Evolutionary conservation across 495 filamentous ascomycete species (phyloP).

Genomic region (Penicillium cataractarum): DNA sequence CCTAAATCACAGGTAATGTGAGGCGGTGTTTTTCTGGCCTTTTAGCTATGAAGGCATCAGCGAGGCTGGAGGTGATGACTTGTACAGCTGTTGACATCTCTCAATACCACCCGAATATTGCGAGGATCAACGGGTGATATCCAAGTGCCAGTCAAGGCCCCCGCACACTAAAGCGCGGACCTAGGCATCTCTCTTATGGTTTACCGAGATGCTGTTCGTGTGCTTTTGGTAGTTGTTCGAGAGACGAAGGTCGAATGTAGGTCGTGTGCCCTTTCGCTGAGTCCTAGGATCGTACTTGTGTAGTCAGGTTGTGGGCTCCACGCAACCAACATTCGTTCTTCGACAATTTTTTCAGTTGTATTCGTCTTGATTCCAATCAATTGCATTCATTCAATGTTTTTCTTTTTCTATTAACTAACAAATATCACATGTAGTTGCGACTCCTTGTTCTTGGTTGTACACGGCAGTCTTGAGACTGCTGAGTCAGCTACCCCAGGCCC

Average conservation of each 20-base stretch:
- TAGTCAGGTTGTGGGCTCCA: neutral
- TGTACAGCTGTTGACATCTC: neutral
- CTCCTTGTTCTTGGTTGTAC: conserved; percentile 27
- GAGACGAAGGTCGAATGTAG: neutral
- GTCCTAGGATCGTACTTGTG: neutral
- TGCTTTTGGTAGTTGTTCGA: neutral
- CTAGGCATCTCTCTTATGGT: neutral
- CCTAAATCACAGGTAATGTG: neutral
- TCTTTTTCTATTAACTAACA: conserved; percentile 2
- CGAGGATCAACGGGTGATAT: neutral
- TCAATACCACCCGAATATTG: neutral
- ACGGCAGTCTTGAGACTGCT: conserved; percentile 29
- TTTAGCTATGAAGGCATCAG: neutral
- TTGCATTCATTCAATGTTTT: neutral
- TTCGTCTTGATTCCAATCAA: neutral
- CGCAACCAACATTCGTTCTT: neutral
- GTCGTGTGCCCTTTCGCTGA: neutral
- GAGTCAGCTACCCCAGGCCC: conserved; percentile 28
- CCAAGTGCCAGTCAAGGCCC: neutral
- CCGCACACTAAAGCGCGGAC: neutral
- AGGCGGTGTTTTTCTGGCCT: too few species aligned
- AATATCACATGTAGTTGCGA: conserved; percentile 10
- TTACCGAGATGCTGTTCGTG: neutral
- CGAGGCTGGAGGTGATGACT: neutral
- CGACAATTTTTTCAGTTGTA: neutral